Base-by-base conservation (phyloP, 441 rosid genomes). In the Pelargonium citronellum region DNA sequence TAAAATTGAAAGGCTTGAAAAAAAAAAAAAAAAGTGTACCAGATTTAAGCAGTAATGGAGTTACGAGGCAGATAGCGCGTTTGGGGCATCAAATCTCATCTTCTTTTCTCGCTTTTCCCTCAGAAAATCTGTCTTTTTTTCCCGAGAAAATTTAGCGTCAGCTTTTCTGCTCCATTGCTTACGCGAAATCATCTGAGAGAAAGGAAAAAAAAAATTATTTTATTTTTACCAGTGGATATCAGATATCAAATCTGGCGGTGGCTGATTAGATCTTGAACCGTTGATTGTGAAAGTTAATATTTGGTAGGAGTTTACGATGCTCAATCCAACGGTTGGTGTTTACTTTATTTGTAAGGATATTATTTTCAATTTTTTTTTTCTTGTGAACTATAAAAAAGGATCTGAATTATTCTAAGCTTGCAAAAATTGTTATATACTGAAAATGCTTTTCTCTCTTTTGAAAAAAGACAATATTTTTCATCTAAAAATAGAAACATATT, bases 141-240 rank as follows among this genome's bases (percentile, higher is more conserved):
- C 81, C 66, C 72, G 77, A 70, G 75, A 71, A 70, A 78, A 71
- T 67, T 53, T 60, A 69, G 69, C 69, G 65, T 67, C 77, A 49
- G 73, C 74, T 19, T 68, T 67, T 19, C 15, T 72, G 71, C 80
- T 60, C 75, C 73, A 11, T 70, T 20, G 77, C 72, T 68, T 62
- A 68, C 68, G 66, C 79, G 61, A 47, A 67, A 39, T 63, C 43
- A 34, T 17, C 53, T 46, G 75, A 60, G 72, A 63, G 57, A 51
- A 49, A 69, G 43, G 44, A 13, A 20, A 19, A 37, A 51, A 5
- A 41, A 0, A 7, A 0, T 41, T 0, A 30, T 41, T 7, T 7
- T 41, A 7, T 7, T 41, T 41, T 41, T 7, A 58, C 19, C 63
- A 58, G 63, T 58, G 8, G 12, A 58, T 24, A 58, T 58, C 13